These are phyloP conservation scores for Pestalotiopsis sp. DNA, from an alignment of 2,329 filamentous ascomycete species.

Conservation along the genomic window DNA sequence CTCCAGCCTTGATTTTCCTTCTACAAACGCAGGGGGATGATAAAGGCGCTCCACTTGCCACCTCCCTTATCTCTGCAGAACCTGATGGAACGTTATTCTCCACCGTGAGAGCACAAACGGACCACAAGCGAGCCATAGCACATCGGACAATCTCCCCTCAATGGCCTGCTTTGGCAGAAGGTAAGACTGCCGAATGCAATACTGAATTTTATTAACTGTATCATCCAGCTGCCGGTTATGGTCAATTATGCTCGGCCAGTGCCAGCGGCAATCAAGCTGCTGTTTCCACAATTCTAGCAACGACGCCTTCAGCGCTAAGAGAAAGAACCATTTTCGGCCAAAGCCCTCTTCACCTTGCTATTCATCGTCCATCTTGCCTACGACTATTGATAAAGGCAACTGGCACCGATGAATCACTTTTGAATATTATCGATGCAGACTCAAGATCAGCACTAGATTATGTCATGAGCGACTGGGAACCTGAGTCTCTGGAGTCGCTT, in stretches of 20 bases:
- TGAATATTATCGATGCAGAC: background rate
- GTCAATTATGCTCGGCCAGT: background rate
- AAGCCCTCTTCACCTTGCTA: background rate
- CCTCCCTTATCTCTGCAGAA: background rate
- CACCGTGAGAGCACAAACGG: no score
- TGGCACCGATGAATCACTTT: background rate
- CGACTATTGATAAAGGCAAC: background rate
- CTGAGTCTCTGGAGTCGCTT: background rate
- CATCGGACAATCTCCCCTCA: background rate
- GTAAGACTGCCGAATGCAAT: background rate
- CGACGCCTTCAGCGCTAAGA: background rate
- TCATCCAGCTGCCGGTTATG: background rate
- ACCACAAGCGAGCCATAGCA: no score
- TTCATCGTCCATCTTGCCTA: background rate
- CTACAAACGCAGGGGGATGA: accelerated
- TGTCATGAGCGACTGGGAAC: background rate
- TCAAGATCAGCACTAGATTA: background rate
- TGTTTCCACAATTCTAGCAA: background rate
- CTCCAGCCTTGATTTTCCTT: background rate
- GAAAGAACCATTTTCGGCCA: background rate
- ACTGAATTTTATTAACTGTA: background rate
- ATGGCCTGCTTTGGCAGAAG: background rate
- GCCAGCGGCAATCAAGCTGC: background rate
- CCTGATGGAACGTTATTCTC: background rate
- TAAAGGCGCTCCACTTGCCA: background rate